phyloP scores from a whole-genome alignment of 2,329 filamentous ascomycete species.

The Neocucurbitaria cava region DNA sequence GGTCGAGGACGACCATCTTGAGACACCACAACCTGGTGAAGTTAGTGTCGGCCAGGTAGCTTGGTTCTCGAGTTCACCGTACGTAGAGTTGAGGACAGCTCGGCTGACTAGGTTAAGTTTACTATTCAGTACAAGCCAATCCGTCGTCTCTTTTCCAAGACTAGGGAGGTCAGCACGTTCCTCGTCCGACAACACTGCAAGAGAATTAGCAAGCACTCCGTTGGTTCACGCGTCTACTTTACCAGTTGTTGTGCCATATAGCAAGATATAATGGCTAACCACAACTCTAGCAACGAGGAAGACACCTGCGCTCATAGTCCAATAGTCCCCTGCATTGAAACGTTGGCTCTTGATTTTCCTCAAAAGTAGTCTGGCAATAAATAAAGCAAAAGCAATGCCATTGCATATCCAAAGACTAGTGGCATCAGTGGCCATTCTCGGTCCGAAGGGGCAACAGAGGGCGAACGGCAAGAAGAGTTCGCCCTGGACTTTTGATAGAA shows the following conservation, averaged over 20 bases:
- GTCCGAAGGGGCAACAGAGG: background rate
- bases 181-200: background rate
- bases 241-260: background rate
- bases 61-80: background rate
- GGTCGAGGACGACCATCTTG: slow-evolving; percentile 3
- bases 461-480: too few relatives aligned
- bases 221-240: too few relatives aligned
- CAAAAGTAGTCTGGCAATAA: background rate
- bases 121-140: background rate
- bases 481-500: too few relatives aligned
- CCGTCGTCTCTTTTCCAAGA: background rate
- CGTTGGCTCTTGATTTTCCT: background rate
- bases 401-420: background rate
- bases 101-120: background rate
- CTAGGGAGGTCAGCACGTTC: background rate
- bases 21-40: background rate
- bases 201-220: background rate
- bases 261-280: background rate
- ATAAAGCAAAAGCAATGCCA: background rate
- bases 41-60: background rate
- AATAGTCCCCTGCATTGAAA: background rate
- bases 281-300: background rate
- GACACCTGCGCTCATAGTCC: background rate
- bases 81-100: background rate
- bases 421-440: background rate